Conservation (phyloP, 2,329 filamentous ascomycete genomes). For the Paraphaeosphaeria minitans region DNA sequence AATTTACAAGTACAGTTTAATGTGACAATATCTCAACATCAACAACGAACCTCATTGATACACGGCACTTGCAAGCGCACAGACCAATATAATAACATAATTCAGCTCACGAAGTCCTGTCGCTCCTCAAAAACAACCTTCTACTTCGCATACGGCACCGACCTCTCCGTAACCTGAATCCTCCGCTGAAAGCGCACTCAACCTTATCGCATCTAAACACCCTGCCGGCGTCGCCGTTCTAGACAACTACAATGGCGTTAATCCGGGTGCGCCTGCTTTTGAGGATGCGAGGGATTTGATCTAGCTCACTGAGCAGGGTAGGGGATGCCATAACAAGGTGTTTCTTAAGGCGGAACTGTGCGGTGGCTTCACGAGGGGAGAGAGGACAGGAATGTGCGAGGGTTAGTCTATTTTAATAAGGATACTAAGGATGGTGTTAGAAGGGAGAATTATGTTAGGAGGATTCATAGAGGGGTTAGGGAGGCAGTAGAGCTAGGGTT, state of each 20-base stretch:
- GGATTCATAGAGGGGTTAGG: constrained; percentile 6
- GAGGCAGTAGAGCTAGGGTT: constrained; percentile 8
- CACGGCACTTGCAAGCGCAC: too few relatives aligned
- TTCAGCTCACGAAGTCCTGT: too few relatives aligned
- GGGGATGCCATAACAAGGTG: constrained; percentile 3
- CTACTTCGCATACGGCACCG: constrained; percentile 12
- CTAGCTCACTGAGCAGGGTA: background rate
- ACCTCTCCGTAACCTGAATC: constrained; percentile 10
- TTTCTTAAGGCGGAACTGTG: constrained; percentile 7
- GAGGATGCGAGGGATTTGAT: too few relatives aligned
- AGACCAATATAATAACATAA: too few relatives aligned
- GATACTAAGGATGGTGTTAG: background rate
- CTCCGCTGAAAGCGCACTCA: constrained; percentile 6
- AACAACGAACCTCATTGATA: too few relatives aligned
- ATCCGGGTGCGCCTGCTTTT: background rate
- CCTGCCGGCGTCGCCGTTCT: constrained; percentile 3
- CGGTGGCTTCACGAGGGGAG: background rate
- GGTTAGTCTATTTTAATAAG: constrained; percentile 2
- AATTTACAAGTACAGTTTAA: background rate
- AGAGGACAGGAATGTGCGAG: background rate
- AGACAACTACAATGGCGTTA: constrained; percentile 8
- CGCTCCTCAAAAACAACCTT: too few relatives aligned
- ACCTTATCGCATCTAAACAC: too few relatives aligned
- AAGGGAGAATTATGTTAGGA: constrained; percentile 1
- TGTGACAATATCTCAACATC: background rate